phyloP scores from a whole-genome alignment of 2,329 filamentous ascomycete species.

The Bisporella sp. region DNA sequence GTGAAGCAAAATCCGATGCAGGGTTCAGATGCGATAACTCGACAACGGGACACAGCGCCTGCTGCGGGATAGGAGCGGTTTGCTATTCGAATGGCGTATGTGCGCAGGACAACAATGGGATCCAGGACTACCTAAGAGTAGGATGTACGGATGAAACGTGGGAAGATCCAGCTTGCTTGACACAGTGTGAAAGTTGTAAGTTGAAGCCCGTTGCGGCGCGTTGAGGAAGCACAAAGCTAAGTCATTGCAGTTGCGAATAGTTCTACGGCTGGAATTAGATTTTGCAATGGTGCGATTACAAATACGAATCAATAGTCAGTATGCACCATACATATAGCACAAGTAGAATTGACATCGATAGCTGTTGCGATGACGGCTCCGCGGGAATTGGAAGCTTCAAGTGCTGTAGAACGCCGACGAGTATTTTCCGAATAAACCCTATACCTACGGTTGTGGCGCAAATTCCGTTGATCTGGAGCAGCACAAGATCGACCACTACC shows the following conservation, averaged over 20 bases:
- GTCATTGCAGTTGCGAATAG: conserved; percentile 8
- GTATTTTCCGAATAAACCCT: conserved; percentile 10
- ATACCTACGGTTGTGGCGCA: conserved; percentile 8
- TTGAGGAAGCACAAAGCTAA: neutral
- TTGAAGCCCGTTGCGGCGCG: neutral
- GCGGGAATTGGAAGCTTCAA: conserved; percentile 10
- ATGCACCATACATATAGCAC: neutral
- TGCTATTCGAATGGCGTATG: conserved; percentile 20
- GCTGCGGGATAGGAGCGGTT: conserved; percentile 12
- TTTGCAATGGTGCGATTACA: conserved; percentile 13
- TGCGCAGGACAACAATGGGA: conserved; percentile 9
- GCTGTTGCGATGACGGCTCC: conserved; percentile 14
- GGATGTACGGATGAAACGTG: conserved; percentile 20
- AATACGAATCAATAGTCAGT: conserved; percentile 16
- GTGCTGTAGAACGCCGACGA: conserved; percentile 8
- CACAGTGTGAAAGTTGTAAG: conserved; percentile 16
- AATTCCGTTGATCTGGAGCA: conserved; percentile 7
- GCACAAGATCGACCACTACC: conserved; percentile 1
- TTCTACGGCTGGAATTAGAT: conserved; percentile 16
- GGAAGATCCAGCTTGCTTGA: conserved; percentile 15
- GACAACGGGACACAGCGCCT: conserved; percentile 16
- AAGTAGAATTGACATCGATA: neutral
- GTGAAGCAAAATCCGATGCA: conserved; percentile 3
- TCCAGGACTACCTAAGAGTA: conserved; percentile 19
- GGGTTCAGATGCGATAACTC: conserved; percentile 16